phyloP scores from a whole-genome alignment of 148 eudicot species.

The Rhododendron simsii region DNA sequence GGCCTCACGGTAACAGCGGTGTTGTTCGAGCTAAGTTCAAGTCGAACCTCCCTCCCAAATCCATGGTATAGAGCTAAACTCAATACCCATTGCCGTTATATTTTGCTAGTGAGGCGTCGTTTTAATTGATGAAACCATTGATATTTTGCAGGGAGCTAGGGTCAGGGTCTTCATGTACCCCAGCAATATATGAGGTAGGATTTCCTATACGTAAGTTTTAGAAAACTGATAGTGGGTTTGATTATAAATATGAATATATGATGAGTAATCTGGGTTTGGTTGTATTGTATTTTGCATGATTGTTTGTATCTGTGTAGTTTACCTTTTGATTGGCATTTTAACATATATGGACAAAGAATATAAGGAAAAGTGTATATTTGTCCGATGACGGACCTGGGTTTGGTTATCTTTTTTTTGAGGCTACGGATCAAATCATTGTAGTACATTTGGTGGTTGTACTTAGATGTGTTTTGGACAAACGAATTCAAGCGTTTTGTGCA shows the following conservation, averaged over 20 bases:
- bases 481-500: not conserved
- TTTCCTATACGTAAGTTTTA: not conserved
- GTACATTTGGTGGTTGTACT: not conserved
- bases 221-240: not conserved
- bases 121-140: not conserved
- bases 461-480: not conserved
- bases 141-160: constrained; percentile 32
- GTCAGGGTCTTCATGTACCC: constrained; percentile 54
- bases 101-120: not conserved
- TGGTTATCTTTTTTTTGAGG: not conserved
- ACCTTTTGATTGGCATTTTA: not conserved
- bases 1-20: constrained; percentile 53
- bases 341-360: not conserved
- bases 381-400: not conserved
- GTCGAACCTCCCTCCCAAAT: constrained; percentile 47
- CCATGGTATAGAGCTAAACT: constrained; percentile 26
- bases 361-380: not conserved
- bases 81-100: too few relatives aligned
- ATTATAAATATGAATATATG: not conserved
- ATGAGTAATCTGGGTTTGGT: not conserved
- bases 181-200: constrained; percentile 43
- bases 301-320: not conserved
- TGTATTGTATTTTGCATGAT: not conserved
- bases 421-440: not conserved
- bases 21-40: constrained; percentile 49